Conservation (phyloP, 305 asterid species). For the Solanum hybrid region DNA sequence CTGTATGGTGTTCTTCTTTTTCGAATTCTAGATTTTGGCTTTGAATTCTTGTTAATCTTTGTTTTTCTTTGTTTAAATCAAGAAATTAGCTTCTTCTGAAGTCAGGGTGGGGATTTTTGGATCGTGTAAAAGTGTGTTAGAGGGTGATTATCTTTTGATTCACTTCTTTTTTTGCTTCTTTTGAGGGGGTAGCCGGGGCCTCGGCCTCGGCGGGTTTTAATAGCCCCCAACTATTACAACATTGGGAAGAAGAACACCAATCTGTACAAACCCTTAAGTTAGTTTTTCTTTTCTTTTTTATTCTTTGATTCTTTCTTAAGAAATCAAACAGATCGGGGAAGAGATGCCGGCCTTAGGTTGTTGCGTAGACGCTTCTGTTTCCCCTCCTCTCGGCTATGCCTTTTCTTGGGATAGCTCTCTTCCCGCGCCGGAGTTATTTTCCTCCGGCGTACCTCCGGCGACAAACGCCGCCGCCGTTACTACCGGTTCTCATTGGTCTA, state of each 20-base stretch:
- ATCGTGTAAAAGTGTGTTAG: conserved; percentile 31
- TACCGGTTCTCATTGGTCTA: conserved; percentile 48
- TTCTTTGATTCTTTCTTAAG: conserved; percentile 41
- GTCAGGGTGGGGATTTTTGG: conserved; percentile 83
- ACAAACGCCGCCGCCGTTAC: conserved; percentile 13
- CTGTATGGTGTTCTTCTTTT: conserved; percentile 57
- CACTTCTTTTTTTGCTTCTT: conserved; percentile 59
- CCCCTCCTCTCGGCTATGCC: conserved; percentile 49
- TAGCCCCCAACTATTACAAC: conserved; percentile 85
- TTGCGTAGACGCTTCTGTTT: conserved; percentile 59
- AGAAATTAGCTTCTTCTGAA: conserved; percentile 54
- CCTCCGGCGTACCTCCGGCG: conserved; percentile 25
- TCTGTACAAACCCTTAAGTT: background rate
- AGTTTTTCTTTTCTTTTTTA: background rate
- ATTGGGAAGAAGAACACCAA: background rate
- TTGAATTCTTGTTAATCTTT: background rate
- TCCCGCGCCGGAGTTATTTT: conserved; percentile 35
- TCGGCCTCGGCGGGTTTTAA: conserved; percentile 99
- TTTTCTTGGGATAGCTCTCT: conserved; percentile 51
- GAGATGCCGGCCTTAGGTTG: conserved; percentile 80
- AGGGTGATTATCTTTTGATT: conserved; percentile 53
- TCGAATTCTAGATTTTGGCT: conserved; percentile 19
- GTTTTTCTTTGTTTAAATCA: background rate
- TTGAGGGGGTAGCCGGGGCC: conserved; percentile 99
- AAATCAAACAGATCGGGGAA: conserved; percentile 30